Conservation (phyloP, 2,329 filamentous ascomycete species). For the Coleophoma eucalyptorum region DNA sequence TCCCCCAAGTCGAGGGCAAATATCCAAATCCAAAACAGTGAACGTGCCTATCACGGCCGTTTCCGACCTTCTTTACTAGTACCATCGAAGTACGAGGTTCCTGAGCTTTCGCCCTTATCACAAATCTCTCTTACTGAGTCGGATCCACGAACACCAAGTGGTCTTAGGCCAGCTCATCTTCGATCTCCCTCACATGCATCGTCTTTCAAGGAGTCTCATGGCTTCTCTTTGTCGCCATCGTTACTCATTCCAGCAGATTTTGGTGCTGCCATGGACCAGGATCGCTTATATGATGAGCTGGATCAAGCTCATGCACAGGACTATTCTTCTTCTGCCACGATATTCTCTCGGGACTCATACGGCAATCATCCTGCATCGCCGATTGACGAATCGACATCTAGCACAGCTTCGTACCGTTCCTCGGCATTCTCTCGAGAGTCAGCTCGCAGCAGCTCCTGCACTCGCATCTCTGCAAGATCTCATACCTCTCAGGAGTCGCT, state of each 20-base stretch:
- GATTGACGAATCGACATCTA: constrained; percentile 24
- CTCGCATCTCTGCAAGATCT: constrained; percentile 19
- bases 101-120: constrained; percentile 26
- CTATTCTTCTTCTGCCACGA: constrained; percentile 13
- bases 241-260: constrained; percentile 60
- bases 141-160: constrained; percentile 20
- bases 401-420: constrained; percentile 25
- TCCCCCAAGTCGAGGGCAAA: constrained; percentile 9
- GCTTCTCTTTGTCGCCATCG: constrained; percentile 56
- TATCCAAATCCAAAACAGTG: constrained; percentile 19
- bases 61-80: constrained; percentile 26
- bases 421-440: constrained; percentile 25
- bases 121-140: constrained; percentile 17
- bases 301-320: constrained; percentile 11
- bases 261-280: constrained; percentile 45
- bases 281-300: constrained; percentile 21
- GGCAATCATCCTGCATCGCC: constrained; percentile 17
- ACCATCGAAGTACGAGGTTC: constrained; percentile 20
- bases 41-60: constrained; percentile 19
- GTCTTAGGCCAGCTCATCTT: constrained; percentile 13
- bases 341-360: constrained; percentile 19
- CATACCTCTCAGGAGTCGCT: constrained; percentile 24
- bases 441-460: constrained; percentile 22
- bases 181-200: constrained; percentile 37
- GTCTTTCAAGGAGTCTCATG: constrained; percentile 56